Evolutionary conservation across 176 grass and related monocot species (phyloP).

Genomic region (Zizania latifolia): DNA sequence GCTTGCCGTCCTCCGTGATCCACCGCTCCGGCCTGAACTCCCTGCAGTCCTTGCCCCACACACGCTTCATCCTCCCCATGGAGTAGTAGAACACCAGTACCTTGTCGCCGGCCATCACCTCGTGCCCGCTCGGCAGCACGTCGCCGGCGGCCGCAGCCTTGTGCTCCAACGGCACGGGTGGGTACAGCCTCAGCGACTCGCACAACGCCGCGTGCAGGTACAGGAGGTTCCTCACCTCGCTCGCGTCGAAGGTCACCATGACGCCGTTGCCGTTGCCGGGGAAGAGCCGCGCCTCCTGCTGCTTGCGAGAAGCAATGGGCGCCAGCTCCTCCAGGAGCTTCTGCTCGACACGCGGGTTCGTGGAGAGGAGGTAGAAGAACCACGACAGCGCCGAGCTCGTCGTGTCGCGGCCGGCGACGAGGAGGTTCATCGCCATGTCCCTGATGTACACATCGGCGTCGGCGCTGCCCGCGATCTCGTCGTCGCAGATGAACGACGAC

Average conservation of each 20-base stretch:
- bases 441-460: slow-evolving; percentile 26
- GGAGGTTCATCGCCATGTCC: slow-evolving; percentile 51
- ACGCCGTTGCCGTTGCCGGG: background rate
- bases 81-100: slow-evolving; percentile 38
- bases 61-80: slow-evolving; percentile 40
- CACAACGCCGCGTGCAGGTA: slow-evolving; percentile 48
- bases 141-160: slow-evolving; percentile 21
- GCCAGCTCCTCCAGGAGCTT: slow-evolving; percentile 48
- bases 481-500: slow-evolving; percentile 42
- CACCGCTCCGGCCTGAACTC: slow-evolving; percentile 43
- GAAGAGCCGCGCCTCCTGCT: background rate
- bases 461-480: background rate
- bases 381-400: slow-evolving; percentile 46
- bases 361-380: slow-evolving; percentile 57
- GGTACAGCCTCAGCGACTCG: slow-evolving; percentile 43
- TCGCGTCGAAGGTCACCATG: slow-evolving; percentile 17
- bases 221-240: slow-evolving; percentile 10
- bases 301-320: background rate
- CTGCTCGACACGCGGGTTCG: slow-evolving; percentile 34
- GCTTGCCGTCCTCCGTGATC: slow-evolving; percentile 32
- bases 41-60: slow-evolving; percentile 31
- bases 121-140: slow-evolving; percentile 42
- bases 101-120: slow-evolving; percentile 4
- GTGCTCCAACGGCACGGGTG: slow-evolving; percentile 30
- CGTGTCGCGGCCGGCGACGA: slow-evolving; percentile 56